Evolutionary conservation across 2,329 filamentous ascomycete genomes (phyloP).

Genomic region (Venturia pyrina): DNA sequence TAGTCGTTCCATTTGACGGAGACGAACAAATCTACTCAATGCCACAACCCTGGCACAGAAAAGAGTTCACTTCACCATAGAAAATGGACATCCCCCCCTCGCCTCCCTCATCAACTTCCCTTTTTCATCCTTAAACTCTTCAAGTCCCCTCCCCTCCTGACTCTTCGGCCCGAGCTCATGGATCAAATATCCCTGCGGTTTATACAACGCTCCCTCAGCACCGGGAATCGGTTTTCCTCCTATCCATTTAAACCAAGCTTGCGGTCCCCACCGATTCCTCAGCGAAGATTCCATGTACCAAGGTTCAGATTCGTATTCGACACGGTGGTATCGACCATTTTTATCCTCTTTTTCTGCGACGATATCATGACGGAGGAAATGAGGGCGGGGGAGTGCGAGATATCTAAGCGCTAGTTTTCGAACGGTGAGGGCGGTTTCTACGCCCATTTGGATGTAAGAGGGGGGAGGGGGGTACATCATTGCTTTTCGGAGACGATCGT

Average conservation of each 20-base stretch:
- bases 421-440: slow-evolving; percentile 38
- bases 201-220: slow-evolving; percentile 28
- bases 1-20: too few species aligned
- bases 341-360: slow-evolving; percentile 41
- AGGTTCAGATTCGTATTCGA: slow-evolving; percentile 50
- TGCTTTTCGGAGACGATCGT: slow-evolving; percentile 50
- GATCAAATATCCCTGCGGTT: slow-evolving; percentile 43
- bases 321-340: slow-evolving; percentile 40
- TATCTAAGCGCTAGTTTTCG: slow-evolving; percentile 49
- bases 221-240: slow-evolving; percentile 39
- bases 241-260: slow-evolving; percentile 39
- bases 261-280: slow-evolving; percentile 53
- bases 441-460: slow-evolving; percentile 23
- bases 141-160: slow-evolving; percentile 38
- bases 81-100: slow-evolving; percentile 25
- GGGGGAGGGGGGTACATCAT: slow-evolving; percentile 46
- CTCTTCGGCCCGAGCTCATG: slow-evolving; percentile 53
- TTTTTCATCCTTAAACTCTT: slow-evolving; percentile 20
- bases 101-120: slow-evolving; percentile 19
- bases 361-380: slow-evolving; percentile 25
- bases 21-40: too few species aligned
- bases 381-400: slow-evolving; percentile 49
- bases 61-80: background rate
- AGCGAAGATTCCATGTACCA: slow-evolving; percentile 47
- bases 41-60: too few species aligned